phyloP scores from a whole-genome alignment of 1,284 basidiomycete species.

The Trichosporon coremiiforme region DNA sequence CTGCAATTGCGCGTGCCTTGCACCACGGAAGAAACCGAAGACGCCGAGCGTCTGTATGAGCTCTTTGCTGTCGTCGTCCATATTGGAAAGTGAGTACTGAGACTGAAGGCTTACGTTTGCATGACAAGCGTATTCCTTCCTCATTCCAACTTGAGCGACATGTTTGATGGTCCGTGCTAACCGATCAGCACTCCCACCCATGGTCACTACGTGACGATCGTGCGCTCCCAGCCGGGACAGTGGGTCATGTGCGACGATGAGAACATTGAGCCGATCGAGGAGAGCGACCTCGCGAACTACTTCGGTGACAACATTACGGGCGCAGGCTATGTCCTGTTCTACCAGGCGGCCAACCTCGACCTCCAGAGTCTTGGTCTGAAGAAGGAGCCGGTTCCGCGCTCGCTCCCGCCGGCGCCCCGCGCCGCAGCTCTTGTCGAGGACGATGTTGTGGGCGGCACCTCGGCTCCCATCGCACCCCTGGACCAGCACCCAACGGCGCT shows the following conservation, averaged over 20 bases:
- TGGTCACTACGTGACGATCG: slow-evolving; percentile 94
- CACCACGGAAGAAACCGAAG: slow-evolving; percentile 87
- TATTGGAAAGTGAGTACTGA: slow-evolving; percentile 80
- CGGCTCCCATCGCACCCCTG: slow-evolving; percentile 12
- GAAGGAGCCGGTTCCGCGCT: slow-evolving; percentile 26
- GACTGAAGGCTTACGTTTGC: background rate
- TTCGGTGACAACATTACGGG: slow-evolving; percentile 89
- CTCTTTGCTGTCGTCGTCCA: slow-evolving; percentile 96
- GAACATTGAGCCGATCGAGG: slow-evolving; percentile 81
- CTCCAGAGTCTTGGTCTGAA: slow-evolving; percentile 65
- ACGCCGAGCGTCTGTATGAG: slow-evolving; percentile 84
- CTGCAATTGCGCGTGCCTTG: slow-evolving; percentile 92
- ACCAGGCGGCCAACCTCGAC: slow-evolving; percentile 88
- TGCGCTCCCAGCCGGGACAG: slow-evolving; percentile 71
- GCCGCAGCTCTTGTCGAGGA: slow-evolving; percentile 15
- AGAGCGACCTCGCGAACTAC: slow-evolving; percentile 86
- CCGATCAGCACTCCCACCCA: slow-evolving; percentile 81
- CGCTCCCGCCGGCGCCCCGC: slow-evolving; percentile 21
- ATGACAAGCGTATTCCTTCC: background rate
- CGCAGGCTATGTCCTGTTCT: slow-evolving; percentile 94
- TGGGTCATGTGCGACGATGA: slow-evolving; percentile 98
- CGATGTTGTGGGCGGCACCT: slow-evolving; percentile 3
- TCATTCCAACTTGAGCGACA: background rate
- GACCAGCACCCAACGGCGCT: background rate
- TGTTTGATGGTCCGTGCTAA: slow-evolving; percentile 14